Conservation (phyloP, 2,329 filamentous ascomycete genomes). For the Catunica adiposa region DNA sequence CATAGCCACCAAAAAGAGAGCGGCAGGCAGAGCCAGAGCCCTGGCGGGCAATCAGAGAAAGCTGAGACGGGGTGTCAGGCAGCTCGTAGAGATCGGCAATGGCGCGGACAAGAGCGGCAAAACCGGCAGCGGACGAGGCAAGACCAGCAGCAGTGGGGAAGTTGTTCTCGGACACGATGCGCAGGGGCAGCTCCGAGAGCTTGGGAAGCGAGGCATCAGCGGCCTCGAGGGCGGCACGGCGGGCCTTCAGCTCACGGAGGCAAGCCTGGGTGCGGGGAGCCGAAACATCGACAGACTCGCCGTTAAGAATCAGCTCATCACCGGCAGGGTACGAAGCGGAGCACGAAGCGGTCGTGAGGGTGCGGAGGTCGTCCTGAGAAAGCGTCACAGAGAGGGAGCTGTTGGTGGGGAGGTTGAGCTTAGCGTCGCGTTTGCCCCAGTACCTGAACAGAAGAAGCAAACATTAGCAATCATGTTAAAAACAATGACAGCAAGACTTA, state of each 20-base stretch:
- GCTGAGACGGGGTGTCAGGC: slow-evolving; percentile 60
- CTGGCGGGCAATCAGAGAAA: slow-evolving; percentile 79
- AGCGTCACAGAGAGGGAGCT: slow-evolving; percentile 94
- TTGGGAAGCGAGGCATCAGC: slow-evolving; percentile 60
- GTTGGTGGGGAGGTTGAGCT: slow-evolving; percentile 93
- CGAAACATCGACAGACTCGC: slow-evolving; percentile 63
- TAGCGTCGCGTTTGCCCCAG: slow-evolving; percentile 93
- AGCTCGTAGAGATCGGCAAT: slow-evolving; percentile 87
- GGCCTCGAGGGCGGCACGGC: slow-evolving; percentile 60
- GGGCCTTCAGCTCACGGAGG: slow-evolving; percentile 66
- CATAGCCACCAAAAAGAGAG: slow-evolving; percentile 85
- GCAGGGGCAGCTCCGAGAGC: slow-evolving; percentile 59
- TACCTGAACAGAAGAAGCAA: slow-evolving; percentile 28
- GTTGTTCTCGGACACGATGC: slow-evolving; percentile 92
- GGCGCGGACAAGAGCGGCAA: slow-evolving; percentile 59
- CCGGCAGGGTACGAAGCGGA: slow-evolving; percentile 49
- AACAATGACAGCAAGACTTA: background rate
- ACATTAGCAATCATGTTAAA: background rate
- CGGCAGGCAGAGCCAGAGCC: slow-evolving; percentile 91
- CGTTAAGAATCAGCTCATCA: slow-evolving; percentile 72
- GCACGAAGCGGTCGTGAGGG: slow-evolving; percentile 89
- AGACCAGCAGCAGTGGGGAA: slow-evolving; percentile 95
- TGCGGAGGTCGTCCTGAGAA: slow-evolving; percentile 82
- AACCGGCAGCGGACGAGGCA: slow-evolving; percentile 52
- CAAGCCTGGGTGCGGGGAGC: slow-evolving; percentile 88